Conservation (phyloP, 768 basidiomycete species). For the Calocybe indica region DNA sequence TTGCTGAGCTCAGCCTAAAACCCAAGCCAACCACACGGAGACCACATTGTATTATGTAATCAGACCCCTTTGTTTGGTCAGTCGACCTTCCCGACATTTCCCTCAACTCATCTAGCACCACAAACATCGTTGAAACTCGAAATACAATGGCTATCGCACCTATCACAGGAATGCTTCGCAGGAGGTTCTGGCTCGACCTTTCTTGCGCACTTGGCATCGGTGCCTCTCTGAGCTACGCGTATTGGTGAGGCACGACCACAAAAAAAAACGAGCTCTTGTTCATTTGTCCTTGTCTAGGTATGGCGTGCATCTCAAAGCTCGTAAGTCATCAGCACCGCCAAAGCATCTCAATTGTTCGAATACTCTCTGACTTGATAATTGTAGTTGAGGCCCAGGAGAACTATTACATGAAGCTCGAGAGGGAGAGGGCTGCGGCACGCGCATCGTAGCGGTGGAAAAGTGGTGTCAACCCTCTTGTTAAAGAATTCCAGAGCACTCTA, state of each 20-base stretch:
- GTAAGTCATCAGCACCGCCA: conserved; percentile 42
- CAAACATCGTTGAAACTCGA: background rate
- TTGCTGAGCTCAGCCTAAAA: conserved; percentile 23
- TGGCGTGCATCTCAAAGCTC: conserved; percentile 66
- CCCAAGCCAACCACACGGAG: conserved; percentile 16
- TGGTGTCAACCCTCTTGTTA: no score
- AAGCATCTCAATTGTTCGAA: background rate
- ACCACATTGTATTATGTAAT: conserved; percentile 8
- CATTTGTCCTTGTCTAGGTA: conserved; percentile 49
- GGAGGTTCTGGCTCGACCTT: conserved; percentile 85
- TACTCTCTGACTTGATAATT: conserved; percentile 3
- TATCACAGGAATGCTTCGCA: conserved; percentile 91
- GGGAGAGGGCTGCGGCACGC: conserved; percentile 36
- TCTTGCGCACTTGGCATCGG: conserved; percentile 74
- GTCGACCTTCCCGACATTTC: conserved; percentile 6
- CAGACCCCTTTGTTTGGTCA: conserved; percentile 8
- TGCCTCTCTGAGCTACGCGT: conserved; percentile 65
- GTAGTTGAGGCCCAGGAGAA: conserved; percentile 79
- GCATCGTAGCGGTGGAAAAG: conserved; percentile 4
- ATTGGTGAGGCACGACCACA: conserved; percentile 56
- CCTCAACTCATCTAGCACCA: conserved; percentile 16
- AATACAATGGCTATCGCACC: conserved; percentile 74
- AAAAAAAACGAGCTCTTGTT: background rate
- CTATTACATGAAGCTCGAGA: conserved; percentile 83
- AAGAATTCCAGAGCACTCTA: no score